Percentiles rank a stretch among this genome's conserved stretches.
These are phyloP conservation scores for Neofusicoccum sp. DNA, from an alignment of 2,329 filamentous ascomycete species.

Conservation along the genomic window DNA sequence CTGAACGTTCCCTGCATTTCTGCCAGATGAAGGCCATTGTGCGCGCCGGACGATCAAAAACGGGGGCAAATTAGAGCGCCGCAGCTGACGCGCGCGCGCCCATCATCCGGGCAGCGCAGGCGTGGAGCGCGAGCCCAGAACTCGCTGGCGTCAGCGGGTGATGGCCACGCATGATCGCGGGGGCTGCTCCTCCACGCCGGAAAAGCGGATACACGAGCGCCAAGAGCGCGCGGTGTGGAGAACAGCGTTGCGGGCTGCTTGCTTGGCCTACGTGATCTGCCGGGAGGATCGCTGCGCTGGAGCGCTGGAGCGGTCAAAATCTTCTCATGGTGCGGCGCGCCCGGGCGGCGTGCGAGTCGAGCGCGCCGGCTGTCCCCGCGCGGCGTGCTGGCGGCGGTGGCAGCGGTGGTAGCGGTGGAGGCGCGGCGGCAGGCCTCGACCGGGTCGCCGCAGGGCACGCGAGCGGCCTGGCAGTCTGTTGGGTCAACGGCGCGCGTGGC, in stretches of 20 bases:
- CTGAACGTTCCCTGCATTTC: not conserved
- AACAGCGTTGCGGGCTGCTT: not conserved
- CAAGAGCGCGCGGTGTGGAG: slow-evolving; percentile 9
- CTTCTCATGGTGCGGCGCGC: not conserved
- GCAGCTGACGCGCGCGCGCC: slow-evolving; percentile 1
- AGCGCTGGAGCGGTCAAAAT: not conserved
- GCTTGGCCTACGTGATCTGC: slow-evolving; percentile 10
- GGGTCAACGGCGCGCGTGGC: slow-evolving; percentile 3
- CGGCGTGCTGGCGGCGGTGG: no score
- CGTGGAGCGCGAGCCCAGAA: slow-evolving; percentile 4
- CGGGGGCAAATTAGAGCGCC: slow-evolving; percentile 6
- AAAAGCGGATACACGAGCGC: slow-evolving; percentile 10
- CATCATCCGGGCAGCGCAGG: not conserved
- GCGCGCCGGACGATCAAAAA: not conserved
- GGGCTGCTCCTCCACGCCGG: not conserved
- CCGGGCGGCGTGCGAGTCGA: not conserved
- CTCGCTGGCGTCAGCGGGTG: not conserved
- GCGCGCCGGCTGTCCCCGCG: no score
- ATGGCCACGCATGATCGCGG: not conserved
- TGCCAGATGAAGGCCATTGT: not conserved
- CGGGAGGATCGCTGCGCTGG: slow-evolving; percentile 7
- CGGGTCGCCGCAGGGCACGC: no score
- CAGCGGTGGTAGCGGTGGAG: no score
- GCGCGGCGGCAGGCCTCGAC: no score
- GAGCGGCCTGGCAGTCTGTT: no score